A percentile compares a stretch with the other conserved stretches of the same genome.
Conservation (phyloP, 2,329 filamentous ascomycete genomes). For the Penicillium expansum region DNA sequence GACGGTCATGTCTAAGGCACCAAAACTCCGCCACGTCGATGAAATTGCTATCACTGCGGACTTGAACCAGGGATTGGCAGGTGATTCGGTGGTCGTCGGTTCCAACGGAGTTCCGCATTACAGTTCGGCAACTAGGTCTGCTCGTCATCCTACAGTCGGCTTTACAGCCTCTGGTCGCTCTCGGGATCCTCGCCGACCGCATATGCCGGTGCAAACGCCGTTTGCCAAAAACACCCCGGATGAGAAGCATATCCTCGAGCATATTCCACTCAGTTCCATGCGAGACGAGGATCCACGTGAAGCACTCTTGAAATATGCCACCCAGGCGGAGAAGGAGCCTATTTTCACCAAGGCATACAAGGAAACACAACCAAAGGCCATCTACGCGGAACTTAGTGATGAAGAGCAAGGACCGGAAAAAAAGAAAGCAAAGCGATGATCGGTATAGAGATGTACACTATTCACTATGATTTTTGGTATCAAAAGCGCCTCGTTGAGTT, state of each 20-base stretch:
- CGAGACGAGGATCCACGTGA: conserved; percentile 94
- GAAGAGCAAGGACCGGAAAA: conserved; percentile 66
- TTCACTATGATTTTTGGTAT: not conserved
- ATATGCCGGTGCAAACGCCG: conserved; percentile 78
- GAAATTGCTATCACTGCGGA: conserved; percentile 91
- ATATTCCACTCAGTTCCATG: conserved; percentile 88
- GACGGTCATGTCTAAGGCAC: conserved; percentile 85
- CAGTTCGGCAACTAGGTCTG: conserved; percentile 60
- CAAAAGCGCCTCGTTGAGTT: not conserved
- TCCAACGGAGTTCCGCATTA: conserved; percentile 71
- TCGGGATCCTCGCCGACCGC: conserved; percentile 77
- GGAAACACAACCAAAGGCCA: conserved; percentile 83
- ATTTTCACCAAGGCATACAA: conserved; percentile 94
- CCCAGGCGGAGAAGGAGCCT: conserved; percentile 87
- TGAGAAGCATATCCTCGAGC: conserved; percentile 80
- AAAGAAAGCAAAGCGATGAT: conserved; percentile 49
- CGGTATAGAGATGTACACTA: not conserved
- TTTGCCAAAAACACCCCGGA: conserved; percentile 90
- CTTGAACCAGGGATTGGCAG: conserved; percentile 74
- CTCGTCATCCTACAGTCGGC: conserved; percentile 67
- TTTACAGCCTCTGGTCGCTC: conserved; percentile 75
- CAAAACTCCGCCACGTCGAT: conserved; percentile 92
- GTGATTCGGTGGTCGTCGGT: conserved; percentile 74
- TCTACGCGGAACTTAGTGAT: conserved; percentile 86
- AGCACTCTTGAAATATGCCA: conserved; percentile 90